Conservation (phyloP, 2,329 filamentous ascomycete genomes). For the Curvularia hawaiiensis region DNA sequence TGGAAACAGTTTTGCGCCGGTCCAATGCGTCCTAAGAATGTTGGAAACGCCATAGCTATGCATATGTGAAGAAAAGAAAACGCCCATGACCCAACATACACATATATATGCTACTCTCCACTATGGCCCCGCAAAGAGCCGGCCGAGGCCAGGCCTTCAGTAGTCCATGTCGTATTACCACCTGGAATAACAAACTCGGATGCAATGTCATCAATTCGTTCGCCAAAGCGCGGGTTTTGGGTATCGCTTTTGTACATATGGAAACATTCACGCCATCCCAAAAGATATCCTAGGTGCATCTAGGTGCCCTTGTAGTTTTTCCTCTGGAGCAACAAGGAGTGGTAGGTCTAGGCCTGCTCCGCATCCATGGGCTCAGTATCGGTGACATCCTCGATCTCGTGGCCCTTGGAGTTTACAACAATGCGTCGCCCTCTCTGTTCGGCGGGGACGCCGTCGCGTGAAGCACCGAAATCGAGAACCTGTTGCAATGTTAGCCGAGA, state of each 20-base stretch:
- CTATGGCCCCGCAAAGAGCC: slow-evolving; percentile 9
- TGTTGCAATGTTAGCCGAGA: slow-evolving; percentile 50
- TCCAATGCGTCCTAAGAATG: slow-evolving; percentile 12
- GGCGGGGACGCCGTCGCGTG: slow-evolving; percentile 80
- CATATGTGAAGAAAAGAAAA: slow-evolving; percentile 20
- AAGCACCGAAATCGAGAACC: slow-evolving; percentile 97
- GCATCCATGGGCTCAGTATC: slow-evolving; percentile 40
- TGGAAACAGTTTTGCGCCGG: slow-evolving; percentile 2
- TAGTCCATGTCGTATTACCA: slow-evolving; percentile 6
- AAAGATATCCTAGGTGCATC: slow-evolving; percentile 7
- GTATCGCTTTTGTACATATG: slow-evolving; percentile 41
- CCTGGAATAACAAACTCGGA: slow-evolving; percentile 13
- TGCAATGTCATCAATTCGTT: slow-evolving; percentile 22
- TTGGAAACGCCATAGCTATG: slow-evolving; percentile 36
- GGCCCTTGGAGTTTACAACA: slow-evolving; percentile 53
- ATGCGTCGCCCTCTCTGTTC: slow-evolving; percentile 81
- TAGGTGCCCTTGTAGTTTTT: slow-evolving; percentile 2
- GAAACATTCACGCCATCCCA: slow-evolving; percentile 26
- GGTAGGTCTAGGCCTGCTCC: slow-evolving; percentile 26
- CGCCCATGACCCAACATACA: slow-evolving; percentile 17
- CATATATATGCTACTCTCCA: slow-evolving; percentile 18
- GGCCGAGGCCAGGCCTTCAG: slow-evolving; percentile 5
- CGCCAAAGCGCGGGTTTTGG: slow-evolving; percentile 27
- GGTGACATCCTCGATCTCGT: slow-evolving; percentile 44
- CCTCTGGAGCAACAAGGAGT: not conserved